Evolutionary conservation across 106 monocot species (phyloP).

Genomic region (Posidonia australis): DNA sequence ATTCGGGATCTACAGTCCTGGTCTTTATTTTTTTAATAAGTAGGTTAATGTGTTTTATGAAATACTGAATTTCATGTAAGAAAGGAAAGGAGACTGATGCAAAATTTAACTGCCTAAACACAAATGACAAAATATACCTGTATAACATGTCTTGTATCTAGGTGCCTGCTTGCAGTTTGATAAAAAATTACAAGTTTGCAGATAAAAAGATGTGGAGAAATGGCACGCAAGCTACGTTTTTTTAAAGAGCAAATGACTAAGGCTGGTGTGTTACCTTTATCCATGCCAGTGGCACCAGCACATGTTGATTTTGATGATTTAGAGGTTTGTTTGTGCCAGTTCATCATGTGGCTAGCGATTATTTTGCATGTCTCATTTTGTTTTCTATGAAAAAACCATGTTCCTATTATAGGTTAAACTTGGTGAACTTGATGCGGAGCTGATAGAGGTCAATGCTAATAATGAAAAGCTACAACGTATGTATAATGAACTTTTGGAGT

Average conservation of each 20-base stretch:
- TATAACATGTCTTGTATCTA: too few species aligned
- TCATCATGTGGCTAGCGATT: not conserved
- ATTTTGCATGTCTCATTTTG: not conserved
- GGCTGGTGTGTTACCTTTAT: conserved; percentile 59
- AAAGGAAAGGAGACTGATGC: too few species aligned
- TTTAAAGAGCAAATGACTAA: conserved; percentile 86
- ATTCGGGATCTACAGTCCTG: too few species aligned
- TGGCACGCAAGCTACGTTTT: conserved; percentile 86
- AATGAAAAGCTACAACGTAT: conserved; percentile 76
- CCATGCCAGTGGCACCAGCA: conserved; percentile 23
- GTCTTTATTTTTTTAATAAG: too few species aligned
- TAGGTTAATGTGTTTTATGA: too few species aligned
- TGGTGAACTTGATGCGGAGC: conserved; percentile 81
- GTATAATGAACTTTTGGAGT: conserved; percentile 88
- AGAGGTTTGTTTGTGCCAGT: conserved; percentile 34
- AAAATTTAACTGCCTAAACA: too few species aligned
- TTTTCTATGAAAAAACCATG: not conserved
- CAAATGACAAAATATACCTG: too few species aligned
- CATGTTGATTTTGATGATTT: conserved; percentile 71
- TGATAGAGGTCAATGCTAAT: conserved; percentile 83
- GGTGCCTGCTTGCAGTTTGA: too few species aligned
- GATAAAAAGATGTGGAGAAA: conserved; percentile 96
- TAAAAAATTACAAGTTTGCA: conserved; percentile 10
- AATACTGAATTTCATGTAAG: too few species aligned
- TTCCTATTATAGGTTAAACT: conserved; percentile 54